phyloP scores from a whole-genome alignment of 192 early-diverging fungal genomes.

The Backusella mclennaniae region DNA sequence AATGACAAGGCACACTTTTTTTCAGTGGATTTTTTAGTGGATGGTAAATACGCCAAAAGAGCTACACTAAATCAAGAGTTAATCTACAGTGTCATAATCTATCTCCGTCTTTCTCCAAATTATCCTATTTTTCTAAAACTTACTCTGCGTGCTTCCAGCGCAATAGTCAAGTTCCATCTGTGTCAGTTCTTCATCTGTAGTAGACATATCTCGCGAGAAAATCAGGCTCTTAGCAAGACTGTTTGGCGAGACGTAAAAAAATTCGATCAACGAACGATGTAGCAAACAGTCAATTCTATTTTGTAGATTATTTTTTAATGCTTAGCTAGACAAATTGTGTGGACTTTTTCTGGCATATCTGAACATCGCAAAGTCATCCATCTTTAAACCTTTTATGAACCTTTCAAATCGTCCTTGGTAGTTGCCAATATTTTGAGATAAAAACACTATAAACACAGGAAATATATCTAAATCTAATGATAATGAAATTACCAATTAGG shows the following conservation, averaged over 20 bases:
- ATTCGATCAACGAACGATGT: constrained; percentile 5
- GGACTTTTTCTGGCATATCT: constrained; percentile 16
- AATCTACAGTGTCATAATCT: constrained; percentile 1
- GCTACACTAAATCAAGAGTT: neutral
- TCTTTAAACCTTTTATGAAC: constrained; percentile 8
- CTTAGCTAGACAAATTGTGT: neutral
- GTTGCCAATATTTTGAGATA: constrained; percentile 14
- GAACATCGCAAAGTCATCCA: constrained; percentile 5
- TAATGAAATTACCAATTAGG: too few relatives aligned
- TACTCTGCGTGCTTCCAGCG: constrained; percentile 13
- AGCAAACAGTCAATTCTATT: constrained; percentile 14
- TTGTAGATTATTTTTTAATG: neutral
- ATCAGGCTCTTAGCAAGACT: constrained; percentile 9
- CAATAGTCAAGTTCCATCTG: constrained; percentile 10
- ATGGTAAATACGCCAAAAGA: neutral
- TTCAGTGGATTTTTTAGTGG: too few relatives aligned
- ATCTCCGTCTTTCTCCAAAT: neutral
- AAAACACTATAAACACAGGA: constrained; percentile 11
- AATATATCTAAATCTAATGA: too few relatives aligned
- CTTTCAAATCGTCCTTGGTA: constrained; percentile 7
- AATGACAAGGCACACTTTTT: constrained; percentile 8
- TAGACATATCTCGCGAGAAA: constrained; percentile 4
- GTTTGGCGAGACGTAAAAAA: constrained; percentile 1
- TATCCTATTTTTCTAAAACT: constrained; percentile 4
- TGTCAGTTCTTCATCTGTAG: constrained; percentile 9